These are phyloP conservation scores for Mortierella polycephala DNA, from an alignment of 371 early-diverging fungal genomes.

Conservation along the genomic window DNA sequence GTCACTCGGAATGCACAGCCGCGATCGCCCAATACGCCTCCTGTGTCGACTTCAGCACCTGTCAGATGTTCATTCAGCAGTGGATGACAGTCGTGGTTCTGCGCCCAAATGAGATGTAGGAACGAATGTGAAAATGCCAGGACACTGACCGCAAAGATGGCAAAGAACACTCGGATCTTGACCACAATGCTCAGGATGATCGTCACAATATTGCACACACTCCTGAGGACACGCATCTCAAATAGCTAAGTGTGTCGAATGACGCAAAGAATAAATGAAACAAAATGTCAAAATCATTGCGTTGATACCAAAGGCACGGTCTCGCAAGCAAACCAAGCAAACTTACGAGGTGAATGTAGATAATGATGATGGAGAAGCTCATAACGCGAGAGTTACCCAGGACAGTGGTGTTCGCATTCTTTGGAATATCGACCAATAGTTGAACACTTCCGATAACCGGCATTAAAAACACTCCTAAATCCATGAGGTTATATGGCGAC, in stretches of 20 bases:
- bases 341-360: conserved; percentile 31
- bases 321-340: background rate
- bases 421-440: conserved; percentile 1
- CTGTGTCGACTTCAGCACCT: too few relatives aligned
- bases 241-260: conserved; percentile 2
- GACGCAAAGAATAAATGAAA: background rate
- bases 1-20: background rate
- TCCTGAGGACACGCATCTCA: conserved; percentile 17
- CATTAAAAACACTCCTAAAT: conserved; percentile 9
- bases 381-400: background rate
- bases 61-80: background rate
- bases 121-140: conserved; percentile 14
- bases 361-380: conserved; percentile 15
- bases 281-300: background rate
- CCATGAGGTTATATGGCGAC: conserved; percentile 17
- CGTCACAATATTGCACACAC: conserved; percentile 20
- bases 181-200: conserved; percentile 8
- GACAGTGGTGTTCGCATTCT: background rate
- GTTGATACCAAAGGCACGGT: background rate
- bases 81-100: background rate
- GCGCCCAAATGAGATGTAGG: conserved; percentile 13
- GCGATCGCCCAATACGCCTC: too few relatives aligned
- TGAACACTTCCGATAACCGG: conserved; percentile 10
- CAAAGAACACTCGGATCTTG: conserved; percentile 27
- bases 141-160: conserved; percentile 20